phyloP scores from a whole-genome alignment of 768 basidiomycete species.

The Naganishia kalamii region DNA sequence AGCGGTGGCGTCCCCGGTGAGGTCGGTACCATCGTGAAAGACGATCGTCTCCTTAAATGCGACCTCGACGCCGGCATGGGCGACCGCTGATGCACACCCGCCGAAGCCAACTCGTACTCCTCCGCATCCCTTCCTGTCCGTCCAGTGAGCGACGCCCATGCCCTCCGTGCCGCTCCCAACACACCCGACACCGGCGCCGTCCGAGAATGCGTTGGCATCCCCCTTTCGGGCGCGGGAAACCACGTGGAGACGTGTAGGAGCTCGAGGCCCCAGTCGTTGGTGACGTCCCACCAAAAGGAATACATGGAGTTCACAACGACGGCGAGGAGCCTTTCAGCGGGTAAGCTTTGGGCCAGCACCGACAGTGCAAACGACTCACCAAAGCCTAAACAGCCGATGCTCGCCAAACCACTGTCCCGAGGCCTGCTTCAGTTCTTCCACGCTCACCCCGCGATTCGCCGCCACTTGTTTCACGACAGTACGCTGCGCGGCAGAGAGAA shows the following conservation, averaged over 20 bases:
- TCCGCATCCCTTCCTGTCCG: neutral
- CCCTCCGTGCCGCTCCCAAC: neutral
- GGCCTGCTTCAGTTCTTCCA: conserved; percentile 28
- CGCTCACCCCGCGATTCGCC: conserved; percentile 50
- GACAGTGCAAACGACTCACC: conserved; percentile 52
- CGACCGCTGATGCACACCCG: conserved; percentile 7
- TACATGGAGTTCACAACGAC: conserved; percentile 84
- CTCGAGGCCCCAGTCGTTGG: conserved; percentile 92
- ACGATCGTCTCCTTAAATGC: neutral
- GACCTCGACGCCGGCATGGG: conserved; percentile 15
- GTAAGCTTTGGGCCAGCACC: neutral
- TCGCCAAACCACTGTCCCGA: conserved; percentile 63
- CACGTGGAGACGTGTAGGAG: conserved; percentile 54
- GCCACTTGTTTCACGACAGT: conserved; percentile 60
- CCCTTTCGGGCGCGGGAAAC: conserved; percentile 19
- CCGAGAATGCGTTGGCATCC: neutral
- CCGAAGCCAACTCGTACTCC: conserved; percentile 11
- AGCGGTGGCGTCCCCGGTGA: neutral
- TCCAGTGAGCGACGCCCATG: neutral
- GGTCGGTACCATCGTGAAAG: neutral
- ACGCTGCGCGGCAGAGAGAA: conserved; percentile 83
- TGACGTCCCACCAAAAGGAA: conserved; percentile 99
- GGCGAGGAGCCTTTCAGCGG: conserved; percentile 62
- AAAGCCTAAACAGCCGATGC: conserved; percentile 72
- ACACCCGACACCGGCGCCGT: neutral